These are phyloP conservation scores for Ogataea polymorpha DNA, from an alignment of 805 yeast species.

Conservation along the genomic window DNA sequence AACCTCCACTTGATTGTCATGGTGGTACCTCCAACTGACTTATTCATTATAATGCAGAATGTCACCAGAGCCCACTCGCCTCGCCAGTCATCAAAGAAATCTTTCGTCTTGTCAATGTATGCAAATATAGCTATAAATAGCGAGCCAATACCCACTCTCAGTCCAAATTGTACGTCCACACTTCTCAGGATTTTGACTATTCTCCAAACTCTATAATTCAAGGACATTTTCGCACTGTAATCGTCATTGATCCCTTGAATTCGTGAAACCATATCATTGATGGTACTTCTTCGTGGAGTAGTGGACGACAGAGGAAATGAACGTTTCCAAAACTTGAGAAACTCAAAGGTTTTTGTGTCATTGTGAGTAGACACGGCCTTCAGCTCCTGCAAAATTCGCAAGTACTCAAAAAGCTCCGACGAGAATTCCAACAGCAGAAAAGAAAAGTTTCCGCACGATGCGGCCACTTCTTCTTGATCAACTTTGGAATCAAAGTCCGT, in stretches of 20 bases:
- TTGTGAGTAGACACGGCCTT: neutral
- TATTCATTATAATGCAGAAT: conserved; percentile 79
- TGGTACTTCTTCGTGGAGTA: conserved; percentile 16
- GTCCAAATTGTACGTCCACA: conserved; percentile 73
- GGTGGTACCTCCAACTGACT: conserved; percentile 80
- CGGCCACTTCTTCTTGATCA: conserved; percentile 78
- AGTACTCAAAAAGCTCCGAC: conserved; percentile 48
- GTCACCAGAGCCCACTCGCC: conserved; percentile 87
- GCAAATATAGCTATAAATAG: conserved; percentile 65
- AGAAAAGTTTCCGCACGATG: conserved; percentile 79
- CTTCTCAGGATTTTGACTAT: conserved; percentile 50
- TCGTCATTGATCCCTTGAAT: conserved; percentile 8
- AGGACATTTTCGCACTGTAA: conserved; percentile 7
- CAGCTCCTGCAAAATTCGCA: conserved; percentile 39
- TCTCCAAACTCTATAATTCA: conserved; percentile 45
- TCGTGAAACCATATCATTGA: conserved; percentile 35
- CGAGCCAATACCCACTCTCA: conserved; percentile 78
- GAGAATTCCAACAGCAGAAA: conserved; percentile 62
- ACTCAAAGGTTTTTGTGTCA: conserved; percentile 40
- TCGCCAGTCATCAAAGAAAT: conserved; percentile 59
- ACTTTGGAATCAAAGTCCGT: conserved; percentile 41
- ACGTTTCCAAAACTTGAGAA: conserved; percentile 53
- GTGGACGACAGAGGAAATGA: neutral
- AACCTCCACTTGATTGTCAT: conserved; percentile 74
- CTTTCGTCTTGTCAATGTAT: conserved; percentile 53